Base-by-base conservation (phyloP, 805 yeast genomes). In the Candida boidinii region DNA sequence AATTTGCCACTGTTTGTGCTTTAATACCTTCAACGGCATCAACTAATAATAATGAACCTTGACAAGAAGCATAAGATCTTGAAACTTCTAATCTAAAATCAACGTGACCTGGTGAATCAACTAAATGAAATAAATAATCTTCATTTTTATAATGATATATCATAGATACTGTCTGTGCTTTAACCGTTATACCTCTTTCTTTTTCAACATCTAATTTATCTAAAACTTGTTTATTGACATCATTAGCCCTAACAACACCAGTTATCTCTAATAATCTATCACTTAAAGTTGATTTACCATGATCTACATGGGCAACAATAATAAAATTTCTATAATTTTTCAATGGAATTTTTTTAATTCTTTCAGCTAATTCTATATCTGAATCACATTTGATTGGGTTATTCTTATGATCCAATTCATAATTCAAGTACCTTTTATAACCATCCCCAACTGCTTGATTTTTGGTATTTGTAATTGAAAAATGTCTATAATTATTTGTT, bases 1-100 rank as follows among this genome's bases (percentile, higher is more conserved):
- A 90, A 54, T 92, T 90, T 17, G 98, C 96, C n/a, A 90, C 96
- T 0, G 98, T 92, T 54, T 90, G 98, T 0, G 97, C 97, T 54
- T 87, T 96, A 4, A 90, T 87, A 32, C 97, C 97, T 50, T 92
- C 96, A 2, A 90, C 70, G 2, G 97, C 97, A 62, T 92, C 98
- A 2, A 90, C 94, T 16, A 90, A 57, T 26, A 90, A 56, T 26
- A 90, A 59, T 0, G 96, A 96, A 11, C 97, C 97, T 23, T 88
- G 94, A 62, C 96, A 92, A 0, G 96, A 83, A 2, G 96, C 96
- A 57, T 88, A 88, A 7, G 95, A 84, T 44, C 97, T 61, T 4
- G 94, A 77, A 1, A 90, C 98, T 48, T 90, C 98, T 7, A 92
- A 80, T 34, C 96, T 65, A 55, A 90, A 90, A 55, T 90, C 98